Conservation (phyloP, 2,329 filamentous ascomycete species). For the Akanthomyces muscarius region DNA sequence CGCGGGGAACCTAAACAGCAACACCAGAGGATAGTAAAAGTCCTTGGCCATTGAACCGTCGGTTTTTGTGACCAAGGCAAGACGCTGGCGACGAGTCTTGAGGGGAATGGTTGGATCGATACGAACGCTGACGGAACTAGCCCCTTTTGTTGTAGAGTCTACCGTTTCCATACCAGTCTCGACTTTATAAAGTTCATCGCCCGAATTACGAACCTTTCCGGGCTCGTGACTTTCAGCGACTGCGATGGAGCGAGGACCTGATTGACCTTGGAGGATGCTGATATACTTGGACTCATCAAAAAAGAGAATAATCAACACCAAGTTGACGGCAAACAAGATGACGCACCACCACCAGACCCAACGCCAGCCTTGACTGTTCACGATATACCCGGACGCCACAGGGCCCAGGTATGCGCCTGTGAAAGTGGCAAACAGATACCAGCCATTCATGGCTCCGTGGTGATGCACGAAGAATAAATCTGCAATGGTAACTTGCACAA, state of each 20-base stretch:
- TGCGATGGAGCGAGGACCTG: neutral
- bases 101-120: conserved; percentile 21
- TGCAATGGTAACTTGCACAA: conserved; percentile 36
- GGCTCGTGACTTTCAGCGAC: neutral
- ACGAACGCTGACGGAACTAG: neutral
- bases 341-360: conserved; percentile 37
- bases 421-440: conserved; percentile 37
- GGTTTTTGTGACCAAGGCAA: conserved; percentile 23
- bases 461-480: conserved; percentile 33
- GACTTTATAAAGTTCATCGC: conserved; percentile 15
- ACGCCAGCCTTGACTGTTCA: conserved; percentile 26
- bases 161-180: neutral
- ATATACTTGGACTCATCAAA: conserved; percentile 30
- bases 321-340: conserved; percentile 22
- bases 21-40: conserved; percentile 18
- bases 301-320: conserved; percentile 30
- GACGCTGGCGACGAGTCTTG: conserved; percentile 22
- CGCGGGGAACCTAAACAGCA: conserved; percentile 26
- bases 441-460: conserved; percentile 41
- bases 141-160: neutral
- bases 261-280: conserved; percentile 4
- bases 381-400: conserved; percentile 28
- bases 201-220: neutral
- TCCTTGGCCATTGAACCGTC: conserved; percentile 16
- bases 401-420: conserved; percentile 29